These are phyloP conservation scores for Smallanthus sonchifolius DNA, from an alignment of 129 eudicot species.

Conservation along the genomic window DNA sequence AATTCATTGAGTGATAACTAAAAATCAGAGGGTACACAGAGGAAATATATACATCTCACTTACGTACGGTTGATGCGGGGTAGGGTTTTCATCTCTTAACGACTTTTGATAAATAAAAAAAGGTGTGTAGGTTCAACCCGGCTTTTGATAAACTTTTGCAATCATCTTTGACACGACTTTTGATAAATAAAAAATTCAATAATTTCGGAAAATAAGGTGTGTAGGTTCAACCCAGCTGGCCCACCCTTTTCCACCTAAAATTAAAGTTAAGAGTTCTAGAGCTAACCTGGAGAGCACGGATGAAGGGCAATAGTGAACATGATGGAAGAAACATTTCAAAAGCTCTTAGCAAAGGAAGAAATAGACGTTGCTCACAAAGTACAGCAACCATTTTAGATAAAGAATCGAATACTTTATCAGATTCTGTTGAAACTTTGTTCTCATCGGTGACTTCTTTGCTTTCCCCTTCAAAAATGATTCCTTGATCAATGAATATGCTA, in stretches of 20 bases:
- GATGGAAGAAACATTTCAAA: slow-evolving; percentile 96
- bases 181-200: background rate
- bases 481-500: slow-evolving; percentile 38
- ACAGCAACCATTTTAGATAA: slow-evolving; percentile 85
- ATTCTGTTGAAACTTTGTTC: slow-evolving; percentile 31
- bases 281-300: slow-evolving; percentile 96
- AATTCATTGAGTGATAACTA: slow-evolving; percentile 3
- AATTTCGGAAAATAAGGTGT: background rate
- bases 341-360: slow-evolving; percentile 87
- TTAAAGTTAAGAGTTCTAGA: background rate
- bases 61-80: background rate
- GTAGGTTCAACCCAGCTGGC: background rate
- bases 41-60: background rate
- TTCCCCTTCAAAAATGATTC: slow-evolving; percentile 42
- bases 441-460: slow-evolving; percentile 30
- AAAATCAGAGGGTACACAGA: background rate
- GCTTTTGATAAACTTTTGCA: background rate
- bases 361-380: slow-evolving; percentile 74
- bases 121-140: slow-evolving; percentile 4
- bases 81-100: background rate
- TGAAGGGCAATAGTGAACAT: slow-evolving; percentile 81
- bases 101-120: background rate
- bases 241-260: background rate
- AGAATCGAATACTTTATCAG: slow-evolving; percentile 49
- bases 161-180: background rate